Conservation (phyloP, 139 green algal species). For the Chlorella sp. region DNA sequence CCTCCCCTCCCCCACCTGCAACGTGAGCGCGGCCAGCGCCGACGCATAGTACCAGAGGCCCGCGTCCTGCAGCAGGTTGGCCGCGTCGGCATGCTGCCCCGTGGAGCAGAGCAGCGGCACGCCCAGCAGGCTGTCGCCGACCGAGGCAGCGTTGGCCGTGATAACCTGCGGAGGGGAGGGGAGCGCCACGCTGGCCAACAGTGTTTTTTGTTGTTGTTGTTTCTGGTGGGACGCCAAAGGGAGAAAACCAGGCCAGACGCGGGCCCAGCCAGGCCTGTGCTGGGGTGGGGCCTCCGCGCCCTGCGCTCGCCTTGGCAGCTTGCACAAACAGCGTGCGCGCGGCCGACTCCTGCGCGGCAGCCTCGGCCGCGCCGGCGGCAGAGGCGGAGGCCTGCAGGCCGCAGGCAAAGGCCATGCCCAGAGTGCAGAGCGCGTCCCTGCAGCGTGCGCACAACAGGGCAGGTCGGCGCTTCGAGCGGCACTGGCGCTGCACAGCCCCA, state of each 20-base stretch:
- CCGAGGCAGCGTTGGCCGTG: conserved; percentile 68
- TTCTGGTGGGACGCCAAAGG: no score
- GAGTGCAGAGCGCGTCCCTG: conserved; percentile 72
- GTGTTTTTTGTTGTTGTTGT: no score
- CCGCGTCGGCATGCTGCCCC: conserved; percentile 57
- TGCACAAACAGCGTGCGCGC: conserved; percentile 53
- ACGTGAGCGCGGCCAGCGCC: conserved; percentile 54
- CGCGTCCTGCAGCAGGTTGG: conserved; percentile 64
- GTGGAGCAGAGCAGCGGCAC: conserved; percentile 80
- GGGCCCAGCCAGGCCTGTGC: no score
- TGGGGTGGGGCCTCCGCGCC: no score
- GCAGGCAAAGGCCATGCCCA: conserved; percentile 70
- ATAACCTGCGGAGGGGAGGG: no score
- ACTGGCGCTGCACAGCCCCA: no score
- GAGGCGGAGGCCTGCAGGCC: conserved; percentile 12
- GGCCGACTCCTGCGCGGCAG: not conserved
- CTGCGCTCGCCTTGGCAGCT: conserved; percentile 74
- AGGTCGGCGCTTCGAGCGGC: no score
- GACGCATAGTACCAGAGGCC: conserved; percentile 76
- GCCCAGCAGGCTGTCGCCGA: conserved; percentile 78
- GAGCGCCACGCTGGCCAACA: no score
- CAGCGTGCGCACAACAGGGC: no score
- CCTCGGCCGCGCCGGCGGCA: not conserved
- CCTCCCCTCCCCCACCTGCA: not conserved
- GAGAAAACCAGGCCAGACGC: no score